Percentiles rank a stretch among this genome's conserved stretches.
phyloP scores from a whole-genome alignment of 2,329 filamentous ascomycete species.

The Leptodontidium sp. region DNA sequence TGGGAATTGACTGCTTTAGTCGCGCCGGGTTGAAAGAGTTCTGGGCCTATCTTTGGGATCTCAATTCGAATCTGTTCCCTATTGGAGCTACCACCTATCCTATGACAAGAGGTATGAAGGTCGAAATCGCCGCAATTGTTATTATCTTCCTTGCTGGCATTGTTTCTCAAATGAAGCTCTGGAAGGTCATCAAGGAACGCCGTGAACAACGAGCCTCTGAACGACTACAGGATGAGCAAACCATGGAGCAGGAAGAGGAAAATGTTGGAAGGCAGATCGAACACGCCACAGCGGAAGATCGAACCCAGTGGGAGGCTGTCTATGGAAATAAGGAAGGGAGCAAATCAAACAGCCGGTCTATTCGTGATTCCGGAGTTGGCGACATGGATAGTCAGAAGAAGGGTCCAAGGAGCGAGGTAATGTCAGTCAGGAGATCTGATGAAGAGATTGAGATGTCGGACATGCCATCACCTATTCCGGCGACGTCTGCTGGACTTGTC shows the following conservation, averaged over 20 bases:
- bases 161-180: conserved; percentile 85
- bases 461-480: conserved; percentile 46
- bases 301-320: conserved; percentile 76
- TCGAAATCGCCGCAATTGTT: conserved; percentile 81
- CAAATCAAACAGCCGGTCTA: conserved; percentile 38
- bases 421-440: conserved; percentile 49
- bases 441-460: conserved; percentile 64
- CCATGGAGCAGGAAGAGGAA: conserved; percentile 71
- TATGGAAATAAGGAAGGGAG: conserved; percentile 69
- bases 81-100: conserved; percentile 81
- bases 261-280: conserved; percentile 74
- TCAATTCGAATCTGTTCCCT: conserved; percentile 85
- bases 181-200: conserved; percentile 77
- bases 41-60: conserved; percentile 88
- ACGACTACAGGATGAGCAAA: conserved; percentile 58
- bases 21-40: conserved; percentile 94
- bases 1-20: conserved; percentile 92
- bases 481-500: conserved; percentile 52
- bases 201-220: conserved; percentile 61
- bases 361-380: conserved; percentile 45
- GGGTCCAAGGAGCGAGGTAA: conserved; percentile 37
- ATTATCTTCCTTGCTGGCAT: conserved; percentile 79
- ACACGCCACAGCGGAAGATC: conserved; percentile 66
- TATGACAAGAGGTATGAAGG: conserved; percentile 83
- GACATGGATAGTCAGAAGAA: conserved; percentile 58